These are phyloP conservation scores for Royoungia palumana DNA, from an alignment of 768 basidiomycete genomes.

Conservation along the genomic window DNA sequence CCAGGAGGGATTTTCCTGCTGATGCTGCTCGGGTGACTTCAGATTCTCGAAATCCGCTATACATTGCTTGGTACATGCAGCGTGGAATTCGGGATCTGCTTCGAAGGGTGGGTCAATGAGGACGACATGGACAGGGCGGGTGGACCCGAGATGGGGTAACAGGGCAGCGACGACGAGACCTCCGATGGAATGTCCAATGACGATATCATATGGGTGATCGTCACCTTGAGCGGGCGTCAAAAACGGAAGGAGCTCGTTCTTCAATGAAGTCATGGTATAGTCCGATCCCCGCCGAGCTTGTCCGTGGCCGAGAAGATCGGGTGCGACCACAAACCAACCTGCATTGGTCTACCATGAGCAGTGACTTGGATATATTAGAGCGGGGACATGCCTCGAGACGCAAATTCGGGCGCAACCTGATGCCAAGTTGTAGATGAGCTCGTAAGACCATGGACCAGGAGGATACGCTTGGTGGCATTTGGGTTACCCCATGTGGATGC, in stretches of 20 bases:
- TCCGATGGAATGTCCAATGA: constrained; percentile 24
- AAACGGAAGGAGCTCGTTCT: constrained; percentile 9
- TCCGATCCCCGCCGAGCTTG: constrained; percentile 3
- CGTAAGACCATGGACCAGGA: constrained; percentile 21
- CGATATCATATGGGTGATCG: constrained; percentile 5
- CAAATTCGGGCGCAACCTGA: constrained; percentile 12
- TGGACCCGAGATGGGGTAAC: constrained; percentile 11
- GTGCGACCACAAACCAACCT: constrained; percentile 27
- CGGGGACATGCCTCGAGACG: constrained; percentile 14
- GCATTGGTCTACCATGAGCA: background rate
- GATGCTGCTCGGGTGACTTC: background rate
- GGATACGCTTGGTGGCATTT: constrained; percentile 10
- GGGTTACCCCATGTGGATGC: constrained; percentile 20
- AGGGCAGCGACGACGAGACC: constrained; percentile 12
- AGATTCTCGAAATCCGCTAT: background rate
- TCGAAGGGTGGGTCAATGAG: constrained; percentile 20
- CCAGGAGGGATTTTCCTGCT: background rate
- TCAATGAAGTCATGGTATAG: constrained; percentile 13
- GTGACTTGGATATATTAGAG: too few relatives aligned
- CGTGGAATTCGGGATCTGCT: background rate
- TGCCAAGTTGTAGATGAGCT: constrained; percentile 15
- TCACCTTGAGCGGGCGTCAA: background rate
- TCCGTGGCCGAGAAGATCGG: constrained; percentile 24
- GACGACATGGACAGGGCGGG: constrained; percentile 9
- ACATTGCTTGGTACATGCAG: background rate